These are phyloP conservation scores for Flaveria robusta DNA, from an alignment of 129 eudicot species.

Conservation along the genomic window DNA sequence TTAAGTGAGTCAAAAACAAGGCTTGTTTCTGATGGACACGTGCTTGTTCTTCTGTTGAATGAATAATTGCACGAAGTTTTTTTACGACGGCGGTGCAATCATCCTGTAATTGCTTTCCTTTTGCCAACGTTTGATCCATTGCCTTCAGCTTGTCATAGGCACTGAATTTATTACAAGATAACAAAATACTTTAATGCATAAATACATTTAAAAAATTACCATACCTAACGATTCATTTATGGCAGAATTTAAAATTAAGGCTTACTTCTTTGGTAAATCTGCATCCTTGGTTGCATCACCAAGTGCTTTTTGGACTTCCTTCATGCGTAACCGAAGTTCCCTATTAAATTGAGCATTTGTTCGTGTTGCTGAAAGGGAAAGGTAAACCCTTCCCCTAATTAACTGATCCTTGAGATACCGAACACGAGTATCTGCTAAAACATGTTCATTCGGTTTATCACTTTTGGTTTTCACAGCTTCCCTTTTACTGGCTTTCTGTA, in stretches of 20 bases:
- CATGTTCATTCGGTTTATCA: slow-evolving; percentile 51
- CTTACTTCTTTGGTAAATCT: slow-evolving; percentile 74
- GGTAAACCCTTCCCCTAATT: slow-evolving; percentile 68
- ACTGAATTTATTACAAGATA: slow-evolving; percentile 38
- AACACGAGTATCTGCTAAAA: slow-evolving; percentile 55
- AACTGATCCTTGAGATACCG: slow-evolving; percentile 87
- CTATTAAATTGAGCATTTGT: slow-evolving; percentile 72
- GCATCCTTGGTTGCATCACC: slow-evolving; percentile 93
- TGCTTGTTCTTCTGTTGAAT: slow-evolving; percentile 91
- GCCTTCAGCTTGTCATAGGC: slow-evolving; percentile 73
- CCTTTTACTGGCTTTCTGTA: slow-evolving; percentile 37
- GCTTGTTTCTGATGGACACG: slow-evolving; percentile 89
- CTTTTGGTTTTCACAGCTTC: slow-evolving; percentile 41
- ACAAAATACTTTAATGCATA: neutral
- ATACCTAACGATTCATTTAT: neutral
- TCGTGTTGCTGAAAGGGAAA: slow-evolving; percentile 81
- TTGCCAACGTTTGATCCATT: slow-evolving; percentile 79
- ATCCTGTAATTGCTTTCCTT: slow-evolving; percentile 84
- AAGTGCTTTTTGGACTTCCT: slow-evolving; percentile 77
- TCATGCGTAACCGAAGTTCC: slow-evolving; percentile 83
- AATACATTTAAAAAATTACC: neutral
- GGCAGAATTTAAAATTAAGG: neutral
- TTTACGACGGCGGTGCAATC: slow-evolving; percentile 84
- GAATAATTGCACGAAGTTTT: slow-evolving; percentile 98
- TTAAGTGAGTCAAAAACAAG: slow-evolving; percentile 88